Conservation (phyloP, 164 flowering plant species). For the Chimonanthus salicifolius region DNA sequence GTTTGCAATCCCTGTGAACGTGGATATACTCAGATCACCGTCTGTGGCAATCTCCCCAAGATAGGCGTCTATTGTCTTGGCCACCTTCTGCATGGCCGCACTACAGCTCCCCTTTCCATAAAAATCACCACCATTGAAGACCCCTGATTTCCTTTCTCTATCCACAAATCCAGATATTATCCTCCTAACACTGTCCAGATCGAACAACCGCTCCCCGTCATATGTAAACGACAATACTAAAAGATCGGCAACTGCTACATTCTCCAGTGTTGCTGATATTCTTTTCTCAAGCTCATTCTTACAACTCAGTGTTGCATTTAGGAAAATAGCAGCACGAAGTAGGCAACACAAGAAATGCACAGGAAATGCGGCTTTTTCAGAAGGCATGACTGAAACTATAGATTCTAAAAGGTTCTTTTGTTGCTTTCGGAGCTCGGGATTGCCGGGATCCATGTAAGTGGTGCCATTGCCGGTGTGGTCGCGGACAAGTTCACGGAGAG, state of each 20-base stretch:
- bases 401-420: conserved; percentile 44
- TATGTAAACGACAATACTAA: conserved; percentile 58
- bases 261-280: conserved; percentile 59
- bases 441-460: conserved; percentile 19
- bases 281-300: conserved; percentile 76
- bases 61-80: conserved; percentile 65
- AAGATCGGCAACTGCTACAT: conserved; percentile 75
- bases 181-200: conserved; percentile 76
- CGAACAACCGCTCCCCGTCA: conserved; percentile 79
- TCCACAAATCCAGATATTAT: conserved; percentile 62
- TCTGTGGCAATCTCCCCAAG: conserved; percentile 70
- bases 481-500: conserved; percentile 60
- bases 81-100: conserved; percentile 61
- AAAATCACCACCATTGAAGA: conserved; percentile 40
- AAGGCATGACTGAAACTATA: conserved; percentile 55
- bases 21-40: conserved; percentile 57
- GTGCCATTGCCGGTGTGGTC: conserved; percentile 50
- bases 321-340: conserved; percentile 65
- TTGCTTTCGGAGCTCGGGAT: conserved; percentile 20
- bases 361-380: conserved; percentile 63
- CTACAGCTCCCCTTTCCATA: conserved; percentile 18
- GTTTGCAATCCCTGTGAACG: conserved; percentile 81
- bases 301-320: conserved; percentile 39
- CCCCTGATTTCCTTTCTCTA: conserved; percentile 58
- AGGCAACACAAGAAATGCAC: conserved; percentile 75